phyloP scores from a whole-genome alignment of 1,284 basidiomycete species.

The Xerocomus amazonicus region DNA sequence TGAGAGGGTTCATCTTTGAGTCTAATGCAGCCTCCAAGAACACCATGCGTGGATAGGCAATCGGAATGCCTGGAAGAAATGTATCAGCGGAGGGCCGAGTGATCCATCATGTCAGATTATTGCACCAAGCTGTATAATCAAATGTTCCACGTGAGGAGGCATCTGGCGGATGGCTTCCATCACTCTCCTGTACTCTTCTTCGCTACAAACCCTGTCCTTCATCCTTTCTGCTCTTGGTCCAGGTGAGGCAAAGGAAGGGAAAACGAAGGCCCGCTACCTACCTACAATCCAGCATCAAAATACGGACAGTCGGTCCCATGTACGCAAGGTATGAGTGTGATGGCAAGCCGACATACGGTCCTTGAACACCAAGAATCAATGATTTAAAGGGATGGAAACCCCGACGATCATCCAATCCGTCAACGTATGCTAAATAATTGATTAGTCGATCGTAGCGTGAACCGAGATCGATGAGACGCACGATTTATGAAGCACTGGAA shows the following conservation, averaged over 20 bases:
- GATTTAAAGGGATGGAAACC: slow-evolving; percentile 66
- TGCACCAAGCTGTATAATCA: slow-evolving; percentile 76
- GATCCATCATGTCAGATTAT: background rate
- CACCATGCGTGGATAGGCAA: slow-evolving; percentile 91
- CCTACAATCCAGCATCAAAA: slow-evolving; percentile 86
- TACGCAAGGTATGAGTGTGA: slow-evolving; percentile 81
- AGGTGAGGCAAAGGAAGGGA: slow-evolving; percentile 2
- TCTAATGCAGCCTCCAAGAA: slow-evolving; percentile 79
- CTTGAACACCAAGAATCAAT: slow-evolving; percentile 69
- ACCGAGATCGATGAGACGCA: slow-evolving; percentile 31
- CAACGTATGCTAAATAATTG: slow-evolving; percentile 54
- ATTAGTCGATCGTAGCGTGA: slow-evolving; percentile 8
- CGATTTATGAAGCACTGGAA: slow-evolving; percentile 90
- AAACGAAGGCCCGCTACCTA: slow-evolving; percentile 29
- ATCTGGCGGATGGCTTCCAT: slow-evolving; percentile 60
- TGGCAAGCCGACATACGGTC: slow-evolving; percentile 74
- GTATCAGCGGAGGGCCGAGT: background rate
- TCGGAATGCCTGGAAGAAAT: slow-evolving; percentile 57
- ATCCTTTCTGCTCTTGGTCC: slow-evolving; percentile 77
- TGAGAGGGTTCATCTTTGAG: slow-evolving; percentile 79
- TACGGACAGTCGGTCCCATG: slow-evolving; percentile 65
- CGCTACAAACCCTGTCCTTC: slow-evolving; percentile 76
- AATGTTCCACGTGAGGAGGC: slow-evolving; percentile 69
- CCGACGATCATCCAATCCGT: slow-evolving; percentile 62
- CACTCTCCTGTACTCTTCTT: slow-evolving; percentile 65